Conservation (phyloP, 768 basidiomycete species). For the Lentinula aciculospora region DNA sequence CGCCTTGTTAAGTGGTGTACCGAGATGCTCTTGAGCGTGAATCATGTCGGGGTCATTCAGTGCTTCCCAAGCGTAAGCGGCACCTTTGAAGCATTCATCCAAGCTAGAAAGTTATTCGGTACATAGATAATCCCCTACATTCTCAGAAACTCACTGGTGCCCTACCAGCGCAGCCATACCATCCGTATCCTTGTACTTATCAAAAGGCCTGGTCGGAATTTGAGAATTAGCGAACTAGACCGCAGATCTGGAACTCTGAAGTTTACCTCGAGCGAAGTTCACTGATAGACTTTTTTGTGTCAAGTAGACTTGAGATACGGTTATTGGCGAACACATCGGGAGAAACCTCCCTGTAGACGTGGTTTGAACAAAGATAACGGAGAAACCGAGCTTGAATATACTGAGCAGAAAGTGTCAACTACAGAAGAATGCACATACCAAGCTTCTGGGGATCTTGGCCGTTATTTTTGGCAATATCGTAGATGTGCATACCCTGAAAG, state of each 20-base stretch:
- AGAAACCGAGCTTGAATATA: slow-evolving; percentile 26
- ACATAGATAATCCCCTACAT: no score
- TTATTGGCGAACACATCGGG: slow-evolving; percentile 34
- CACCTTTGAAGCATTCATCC: slow-evolving; percentile 15
- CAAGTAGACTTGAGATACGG: slow-evolving; percentile 28
- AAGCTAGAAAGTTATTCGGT: slow-evolving; percentile 8
- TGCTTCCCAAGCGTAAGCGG: slow-evolving; percentile 14
- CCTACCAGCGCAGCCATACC: slow-evolving; percentile 17
- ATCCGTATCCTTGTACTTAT: slow-evolving; percentile 14
- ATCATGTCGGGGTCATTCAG: slow-evolving; percentile 8
- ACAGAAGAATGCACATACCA: slow-evolving; percentile 17
- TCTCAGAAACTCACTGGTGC: slow-evolving; percentile 11
- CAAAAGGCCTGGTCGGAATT: slow-evolving; percentile 7
- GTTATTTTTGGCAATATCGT: slow-evolving; percentile 25
- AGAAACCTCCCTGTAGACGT: slow-evolving; percentile 30
- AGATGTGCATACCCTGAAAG: slow-evolving; percentile 26
- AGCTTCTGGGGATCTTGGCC: slow-evolving; percentile 25
- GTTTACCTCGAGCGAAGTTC: slow-evolving; percentile 14
- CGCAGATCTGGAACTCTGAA: slow-evolving; percentile 5
- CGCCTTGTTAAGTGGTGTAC: slow-evolving; percentile 9
- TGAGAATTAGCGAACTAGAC: neutral
- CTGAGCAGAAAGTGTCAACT: neutral
- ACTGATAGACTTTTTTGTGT: slow-evolving; percentile 22
- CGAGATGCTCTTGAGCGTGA: slow-evolving; percentile 2
- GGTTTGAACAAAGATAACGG: slow-evolving; percentile 29